Evolutionary conservation across 2,329 filamentous ascomycete genomes (phyloP).

Genomic region (Fonsecaea multimorphosa): DNA sequence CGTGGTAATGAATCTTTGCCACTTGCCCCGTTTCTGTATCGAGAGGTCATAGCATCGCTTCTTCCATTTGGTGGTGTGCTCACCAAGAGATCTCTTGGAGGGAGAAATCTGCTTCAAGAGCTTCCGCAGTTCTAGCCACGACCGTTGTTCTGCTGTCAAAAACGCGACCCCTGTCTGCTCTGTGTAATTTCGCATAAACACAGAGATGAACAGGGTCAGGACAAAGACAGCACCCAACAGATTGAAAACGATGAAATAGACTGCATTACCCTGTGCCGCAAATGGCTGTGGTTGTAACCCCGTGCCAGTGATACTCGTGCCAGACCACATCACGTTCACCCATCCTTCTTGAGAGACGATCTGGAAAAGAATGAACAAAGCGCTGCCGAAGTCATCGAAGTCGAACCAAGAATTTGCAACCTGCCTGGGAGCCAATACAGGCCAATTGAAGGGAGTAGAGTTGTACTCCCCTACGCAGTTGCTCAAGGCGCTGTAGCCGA

Average conservation of each 20-base stretch:
- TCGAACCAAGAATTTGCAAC: conserved; percentile 83
- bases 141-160: conserved; percentile 91
- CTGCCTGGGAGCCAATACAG: conserved; percentile 79
- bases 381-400: conserved; percentile 93
- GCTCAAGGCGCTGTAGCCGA: conserved; percentile 52
- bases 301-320: conserved; percentile 78
- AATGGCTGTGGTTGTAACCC: conserved; percentile 74
- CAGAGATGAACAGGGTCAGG: conserved; percentile 94
- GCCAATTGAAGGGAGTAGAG: conserved; percentile 80
- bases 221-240: conserved; percentile 95
- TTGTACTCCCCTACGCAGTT: conserved; percentile 86
- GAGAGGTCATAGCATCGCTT: conserved; percentile 95
- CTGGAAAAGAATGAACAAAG: conserved; percentile 95
- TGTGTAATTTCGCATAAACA: conserved; percentile 99
- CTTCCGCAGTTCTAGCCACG: conserved; percentile 94
- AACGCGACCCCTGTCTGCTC: conserved; percentile 98
- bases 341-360: conserved; percentile 99
- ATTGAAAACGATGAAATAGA: conserved; percentile 98
- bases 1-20: conserved; percentile 82
- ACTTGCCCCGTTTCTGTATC: conserved; percentile 89
- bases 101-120: conserved; percentile 90
- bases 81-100: conserved; percentile 86
- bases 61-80: conserved; percentile 77
- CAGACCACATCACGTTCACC: conserved; percentile 87
- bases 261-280: conserved; percentile 78